Evolutionary conservation across 2,329 filamentous ascomycete species (phyloP).

Genomic region (Xylariales sp.): DNA sequence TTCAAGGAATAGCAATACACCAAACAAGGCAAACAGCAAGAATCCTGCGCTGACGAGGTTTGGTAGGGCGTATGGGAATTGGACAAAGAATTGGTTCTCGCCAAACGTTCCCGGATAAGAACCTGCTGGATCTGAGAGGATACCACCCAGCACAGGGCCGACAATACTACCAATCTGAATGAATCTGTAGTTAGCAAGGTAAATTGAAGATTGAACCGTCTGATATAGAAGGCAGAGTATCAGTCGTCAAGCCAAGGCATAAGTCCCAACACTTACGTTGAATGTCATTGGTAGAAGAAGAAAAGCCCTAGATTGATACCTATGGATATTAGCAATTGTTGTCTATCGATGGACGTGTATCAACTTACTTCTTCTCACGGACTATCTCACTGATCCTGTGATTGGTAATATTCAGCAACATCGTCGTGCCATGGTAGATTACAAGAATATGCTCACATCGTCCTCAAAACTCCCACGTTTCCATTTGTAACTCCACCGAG

Average conservation of each 20-base stretch:
- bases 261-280: too few species aligned
- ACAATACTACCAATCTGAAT: conserved; percentile 48
- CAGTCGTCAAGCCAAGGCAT: too few species aligned
- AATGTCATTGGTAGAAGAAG: conserved; percentile 61
- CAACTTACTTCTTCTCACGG: conserved; percentile 35
- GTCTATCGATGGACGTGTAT: background rate
- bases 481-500: conserved; percentile 67
- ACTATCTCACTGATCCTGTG: conserved; percentile 39
- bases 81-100: conserved; percentile 37
- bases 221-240: too few species aligned
- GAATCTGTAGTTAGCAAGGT: too few species aligned
- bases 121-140: conserved; percentile 40
- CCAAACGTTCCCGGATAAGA: conserved; percentile 43
- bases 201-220: too few species aligned
- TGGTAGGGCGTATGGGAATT: conserved; percentile 50
- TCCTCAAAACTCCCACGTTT: conserved; percentile 70
- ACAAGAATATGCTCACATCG: conserved; percentile 51
- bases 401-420: too few species aligned
- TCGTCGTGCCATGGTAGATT: too few species aligned
- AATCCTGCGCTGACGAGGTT: conserved; percentile 49
- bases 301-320: conserved; percentile 39
- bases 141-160: conserved; percentile 47
- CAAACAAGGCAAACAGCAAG: conserved; percentile 35
- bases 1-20: conserved; percentile 46
- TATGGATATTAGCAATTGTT: conserved; percentile 15